These are phyloP conservation scores for Brassica nigra DNA, from an alignment of 345 rosid genomes.

Conservation along the genomic window DNA sequence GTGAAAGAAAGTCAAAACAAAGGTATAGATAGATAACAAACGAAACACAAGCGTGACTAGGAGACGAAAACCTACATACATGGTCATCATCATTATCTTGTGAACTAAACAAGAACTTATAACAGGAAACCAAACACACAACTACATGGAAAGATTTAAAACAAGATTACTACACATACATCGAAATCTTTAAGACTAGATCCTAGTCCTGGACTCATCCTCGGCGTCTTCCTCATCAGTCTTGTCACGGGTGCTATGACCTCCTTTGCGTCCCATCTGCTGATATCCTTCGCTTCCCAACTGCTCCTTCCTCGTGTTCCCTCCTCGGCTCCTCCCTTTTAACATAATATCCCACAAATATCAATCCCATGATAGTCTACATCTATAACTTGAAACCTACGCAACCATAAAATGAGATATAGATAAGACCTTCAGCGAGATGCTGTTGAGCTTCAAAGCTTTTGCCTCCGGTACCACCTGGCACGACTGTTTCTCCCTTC, in stretches of 20 bases:
- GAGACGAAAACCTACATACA: conserved; percentile 1
- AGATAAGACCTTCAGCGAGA: conserved; percentile 68
- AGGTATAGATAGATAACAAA: background rate
- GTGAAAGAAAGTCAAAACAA: background rate
- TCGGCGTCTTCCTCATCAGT: background rate
- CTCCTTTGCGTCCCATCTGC: conserved; percentile 53
- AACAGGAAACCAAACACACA: conserved; percentile 6
- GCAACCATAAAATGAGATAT: background rate
- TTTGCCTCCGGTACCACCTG: conserved; percentile 87
- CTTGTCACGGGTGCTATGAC: background rate
- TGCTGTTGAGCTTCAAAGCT: conserved; percentile 90
- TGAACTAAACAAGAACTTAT: conserved; percentile 1
- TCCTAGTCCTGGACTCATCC: conserved; percentile 46
- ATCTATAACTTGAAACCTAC: background rate
- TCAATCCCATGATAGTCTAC: background rate
- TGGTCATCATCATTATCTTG: conserved; percentile 7
- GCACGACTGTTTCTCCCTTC: conserved; percentile 77
- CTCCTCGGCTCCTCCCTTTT: conserved; percentile 65
- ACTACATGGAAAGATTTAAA: background rate
- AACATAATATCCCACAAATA: background rate
- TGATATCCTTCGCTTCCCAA: conserved; percentile 64
- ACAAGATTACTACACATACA: background rate
- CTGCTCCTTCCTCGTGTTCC: conserved; percentile 64
- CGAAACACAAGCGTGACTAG: background rate
- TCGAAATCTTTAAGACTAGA: background rate